Evolutionary conservation across 306 rosid genomes (phyloP), one percentile per base, ranked within the genome.

Genomic region (Citrullus amarus): DNA sequence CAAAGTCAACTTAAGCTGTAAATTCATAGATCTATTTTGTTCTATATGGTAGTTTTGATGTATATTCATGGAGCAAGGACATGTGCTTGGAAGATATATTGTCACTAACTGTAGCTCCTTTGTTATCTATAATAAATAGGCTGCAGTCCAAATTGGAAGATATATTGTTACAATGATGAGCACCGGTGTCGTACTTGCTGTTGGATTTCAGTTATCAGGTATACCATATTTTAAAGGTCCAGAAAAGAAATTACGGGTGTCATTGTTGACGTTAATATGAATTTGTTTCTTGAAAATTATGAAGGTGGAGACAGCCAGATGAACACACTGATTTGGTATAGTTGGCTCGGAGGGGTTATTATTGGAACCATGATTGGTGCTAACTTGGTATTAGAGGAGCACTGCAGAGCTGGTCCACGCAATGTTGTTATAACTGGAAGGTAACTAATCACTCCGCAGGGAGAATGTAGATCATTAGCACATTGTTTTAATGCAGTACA

Each of bases 81-180:
- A 66, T 9, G 15, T 66, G 50, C 51, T 66, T 67, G 28, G 28
- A 25, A 25, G 1, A 25, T 25, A 25, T 25, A 25, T 25, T 25
- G 28, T 25, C 28, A 54, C 54, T 68, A 55, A 69, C 41, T 46
- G 81, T 25, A 11, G 50, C 39, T 39, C 34, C 43, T 15, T 76
- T 68, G 59, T 12, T 65, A 41, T 84, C 63, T 65, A 53, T 18
- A 44, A 16, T 65, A 59, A 79, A 78, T 51, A 95, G 98, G 85
- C 86, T 81, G 97, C 97, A 22, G 62, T 95, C 67, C 96, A 91
- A 84, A 83, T 95, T 62, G 97, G 97, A 80, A 92, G 98, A 82
- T 95, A 92, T 83, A 92, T 95, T 57, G 95, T 92, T 83, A 95
- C 98, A 28, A 91, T 95, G 97, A 91, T 89, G 98, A 92, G 98